Evolutionary conservation across 345 rosid species (phyloP).

Genomic region (Acer campestre): DNA sequence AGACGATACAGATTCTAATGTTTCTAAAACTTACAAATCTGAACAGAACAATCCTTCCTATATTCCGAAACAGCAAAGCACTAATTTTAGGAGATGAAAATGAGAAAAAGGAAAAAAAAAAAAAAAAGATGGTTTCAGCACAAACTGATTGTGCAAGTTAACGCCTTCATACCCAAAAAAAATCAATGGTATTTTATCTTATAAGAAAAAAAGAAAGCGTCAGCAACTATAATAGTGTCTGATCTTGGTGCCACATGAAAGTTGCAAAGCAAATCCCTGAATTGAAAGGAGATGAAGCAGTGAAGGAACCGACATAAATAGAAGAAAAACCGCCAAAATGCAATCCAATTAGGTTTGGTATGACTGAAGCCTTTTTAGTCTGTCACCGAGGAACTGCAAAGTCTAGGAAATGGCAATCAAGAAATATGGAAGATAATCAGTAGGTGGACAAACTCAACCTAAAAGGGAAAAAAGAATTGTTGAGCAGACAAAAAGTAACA

Average conservation of each 20-base stretch:
- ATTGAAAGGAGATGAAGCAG: conserved; percentile 13
- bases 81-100: background rate
- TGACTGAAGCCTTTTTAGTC: conserved; percentile 21
- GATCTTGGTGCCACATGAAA: conserved; percentile 3
- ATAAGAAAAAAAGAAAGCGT: background rate
- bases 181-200: background rate
- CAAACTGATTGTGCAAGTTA: background rate
- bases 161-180: background rate
- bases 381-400: conserved; percentile 82
- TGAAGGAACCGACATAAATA: background rate
- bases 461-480: background rate
- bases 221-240: background rate
- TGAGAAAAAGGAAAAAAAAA: background rate
- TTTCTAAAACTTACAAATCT: background rate
- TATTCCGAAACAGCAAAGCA: background rate
- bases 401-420: conserved; percentile 48
- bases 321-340: conserved; percentile 23
- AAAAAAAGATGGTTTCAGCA: background rate
- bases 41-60: background rate
- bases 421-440: conserved; percentile 38
- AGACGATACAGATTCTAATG: background rate
- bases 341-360: conserved; percentile 23
- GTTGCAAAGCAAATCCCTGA: conserved; percentile 17
- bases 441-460: conserved; percentile 13
- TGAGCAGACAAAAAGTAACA: conserved; percentile 15